These are phyloP conservation scores for Stipa capillata DNA, from an alignment of 176 grass and related monocot species.

Conservation along the genomic window DNA sequence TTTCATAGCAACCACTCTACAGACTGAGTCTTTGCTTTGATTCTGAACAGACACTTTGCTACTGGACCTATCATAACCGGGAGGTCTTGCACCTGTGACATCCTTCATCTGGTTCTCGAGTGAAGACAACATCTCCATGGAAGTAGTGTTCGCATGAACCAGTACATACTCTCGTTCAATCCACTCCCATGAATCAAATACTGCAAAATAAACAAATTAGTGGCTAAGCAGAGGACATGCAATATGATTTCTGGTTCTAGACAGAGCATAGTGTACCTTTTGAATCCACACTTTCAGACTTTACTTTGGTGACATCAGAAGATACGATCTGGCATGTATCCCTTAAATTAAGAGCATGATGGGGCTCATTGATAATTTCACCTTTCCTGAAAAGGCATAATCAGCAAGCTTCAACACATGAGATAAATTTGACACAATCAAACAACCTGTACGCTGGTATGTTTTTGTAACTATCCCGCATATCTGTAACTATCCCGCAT, in stretches of 20 bases:
- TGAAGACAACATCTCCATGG: conserved; percentile 37
- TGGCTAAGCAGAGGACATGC: background rate
- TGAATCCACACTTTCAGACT: conserved; percentile 30
- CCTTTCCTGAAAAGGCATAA: conserved; percentile 22
- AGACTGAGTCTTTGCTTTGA: conserved; percentile 18
- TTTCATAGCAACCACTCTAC: conserved; percentile 2
- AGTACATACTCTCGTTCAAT: conserved; percentile 62
- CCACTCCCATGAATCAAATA: conserved; percentile 68
- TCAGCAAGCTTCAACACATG: background rate
- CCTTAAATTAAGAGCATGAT: conserved; percentile 1
- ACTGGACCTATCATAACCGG: conserved; percentile 5
- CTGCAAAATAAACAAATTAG: conserved; percentile 32
- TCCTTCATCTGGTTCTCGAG: conserved; percentile 34
- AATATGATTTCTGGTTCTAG: conserved; percentile 14
- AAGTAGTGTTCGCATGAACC: conserved; percentile 46
- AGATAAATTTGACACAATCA: background rate
- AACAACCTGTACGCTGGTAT: background rate
- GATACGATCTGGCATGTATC: conserved; percentile 9
- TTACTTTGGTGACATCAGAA: conserved; percentile 11
- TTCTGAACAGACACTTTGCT: conserved; percentile 16
- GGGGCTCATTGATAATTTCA: background rate
- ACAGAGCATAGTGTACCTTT: conserved; percentile 15
- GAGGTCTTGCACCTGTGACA: conserved; percentile 25
- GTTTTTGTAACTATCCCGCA: background rate
- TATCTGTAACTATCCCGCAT: background rate